Conservation (phyloP, 2,329 filamentous ascomycete species). For the Byssoonygena ceratinophila region DNA sequence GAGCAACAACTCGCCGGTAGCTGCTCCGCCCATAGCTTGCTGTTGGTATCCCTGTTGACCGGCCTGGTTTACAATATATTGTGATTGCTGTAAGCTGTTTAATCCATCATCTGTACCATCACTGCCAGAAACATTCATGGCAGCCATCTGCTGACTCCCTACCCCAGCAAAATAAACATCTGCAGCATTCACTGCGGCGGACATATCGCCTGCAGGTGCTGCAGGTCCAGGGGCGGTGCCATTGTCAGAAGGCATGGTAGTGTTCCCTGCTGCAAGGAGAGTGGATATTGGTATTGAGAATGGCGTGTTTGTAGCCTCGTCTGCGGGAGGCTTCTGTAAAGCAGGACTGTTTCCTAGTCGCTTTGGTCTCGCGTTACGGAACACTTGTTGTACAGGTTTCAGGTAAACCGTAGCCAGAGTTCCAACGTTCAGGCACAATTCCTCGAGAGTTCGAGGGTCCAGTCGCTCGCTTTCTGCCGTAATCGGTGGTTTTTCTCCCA, state of each 20-base stretch:
- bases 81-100: slow-evolving; percentile 42
- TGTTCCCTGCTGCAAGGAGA: slow-evolving; percentile 38
- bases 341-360: slow-evolving; percentile 74
- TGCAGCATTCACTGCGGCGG: slow-evolving; percentile 68
- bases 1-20: slow-evolving; percentile 58
- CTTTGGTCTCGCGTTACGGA: slow-evolving; percentile 73
- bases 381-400: slow-evolving; percentile 94
- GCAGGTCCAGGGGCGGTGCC: slow-evolving; percentile 20
- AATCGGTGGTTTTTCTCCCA: slow-evolving; percentile 95
- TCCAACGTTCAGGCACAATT: slow-evolving; percentile 93
- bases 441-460: slow-evolving; percentile 80
- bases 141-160: slow-evolving; percentile 62
- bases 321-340: slow-evolving; percentile 58
- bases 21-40: slow-evolving; percentile 50
- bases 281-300: slow-evolving; percentile 20
- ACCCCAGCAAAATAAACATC: slow-evolving; percentile 80
- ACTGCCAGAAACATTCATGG: slow-evolving; percentile 57
- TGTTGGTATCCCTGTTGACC: slow-evolving; percentile 66
- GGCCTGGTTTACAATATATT: slow-evolving; percentile 69
- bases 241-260: slow-evolving; percentile 22
- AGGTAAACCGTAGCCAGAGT: slow-evolving; percentile 95
- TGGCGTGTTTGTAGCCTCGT: slow-evolving; percentile 29
- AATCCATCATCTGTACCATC: slow-evolving; percentile 50
- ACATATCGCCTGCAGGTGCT: slow-evolving; percentile 43
- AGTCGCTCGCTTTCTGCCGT: slow-evolving; percentile 92